phyloP scores from a whole-genome alignment of 352 stramenopile species.

The Aphanomyces stellatus region DNA sequence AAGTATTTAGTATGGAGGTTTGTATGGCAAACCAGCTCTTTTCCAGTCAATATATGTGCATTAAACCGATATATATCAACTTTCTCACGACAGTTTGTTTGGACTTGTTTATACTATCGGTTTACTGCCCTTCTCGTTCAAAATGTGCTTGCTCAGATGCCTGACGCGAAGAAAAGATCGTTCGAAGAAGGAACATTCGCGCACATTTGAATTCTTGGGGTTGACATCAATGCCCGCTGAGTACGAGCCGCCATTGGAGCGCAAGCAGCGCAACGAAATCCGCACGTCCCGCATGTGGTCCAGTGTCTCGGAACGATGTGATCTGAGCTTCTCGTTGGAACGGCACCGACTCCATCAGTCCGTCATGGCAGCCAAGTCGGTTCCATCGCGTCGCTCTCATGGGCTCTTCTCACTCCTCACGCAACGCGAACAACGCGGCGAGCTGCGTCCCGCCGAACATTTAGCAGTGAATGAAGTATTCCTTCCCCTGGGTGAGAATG shows the following conservation, averaged over 20 bases:
- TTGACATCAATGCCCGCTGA: too few species aligned
- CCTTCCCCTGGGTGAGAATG: constrained; percentile 73
- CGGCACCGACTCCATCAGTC: not conserved
- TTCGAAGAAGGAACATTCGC: too few species aligned
- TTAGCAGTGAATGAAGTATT: constrained; percentile 73
- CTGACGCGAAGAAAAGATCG: too few species aligned
- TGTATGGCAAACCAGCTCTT: too few species aligned
- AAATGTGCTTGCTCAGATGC: too few species aligned
- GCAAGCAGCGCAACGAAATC: constrained; percentile 8
- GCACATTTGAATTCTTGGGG: too few species aligned
- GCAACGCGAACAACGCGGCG: constrained; percentile 54
- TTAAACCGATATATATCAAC: too few species aligned
- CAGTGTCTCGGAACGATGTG: constrained; percentile 2
- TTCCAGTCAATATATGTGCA: too few species aligned
- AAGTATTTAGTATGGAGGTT: too few species aligned
- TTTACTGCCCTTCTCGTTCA: too few species aligned
- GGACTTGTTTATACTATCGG: too few species aligned
- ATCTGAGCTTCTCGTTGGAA: not conserved
- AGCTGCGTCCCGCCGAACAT: constrained; percentile 49
- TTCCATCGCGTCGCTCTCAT: not conserved
- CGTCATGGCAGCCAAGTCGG: not conserved
- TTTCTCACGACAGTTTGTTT: too few species aligned
- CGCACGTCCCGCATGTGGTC: not conserved
- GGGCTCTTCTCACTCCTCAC: constrained; percentile 27
- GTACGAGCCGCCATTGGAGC: constrained; percentile 6